These are phyloP conservation scores for Glomus cerebriforme DNA, from an alignment of 192 early-diverging fungal genomes.

Conservation along the genomic window DNA sequence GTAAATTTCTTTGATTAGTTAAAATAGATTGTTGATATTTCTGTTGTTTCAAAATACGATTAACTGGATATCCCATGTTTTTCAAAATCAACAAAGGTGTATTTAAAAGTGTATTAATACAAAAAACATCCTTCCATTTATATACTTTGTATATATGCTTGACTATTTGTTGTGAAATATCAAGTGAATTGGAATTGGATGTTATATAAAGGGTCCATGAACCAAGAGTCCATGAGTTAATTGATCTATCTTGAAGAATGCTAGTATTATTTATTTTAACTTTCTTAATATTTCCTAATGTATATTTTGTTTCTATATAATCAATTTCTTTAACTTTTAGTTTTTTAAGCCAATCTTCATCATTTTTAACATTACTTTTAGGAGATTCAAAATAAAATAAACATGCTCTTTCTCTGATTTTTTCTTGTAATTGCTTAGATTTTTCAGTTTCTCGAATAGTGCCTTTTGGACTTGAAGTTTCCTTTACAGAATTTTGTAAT, in stretches of 20 bases:
- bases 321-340: slow-evolving; percentile 69
- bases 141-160: not conserved
- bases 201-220: not conserved
- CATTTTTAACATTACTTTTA: slow-evolving; percentile 50
- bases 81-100: not conserved
- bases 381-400: slow-evolving; percentile 70
- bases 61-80: not conserved
- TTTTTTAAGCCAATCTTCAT: slow-evolving; percentile 57
- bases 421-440: slow-evolving; percentile 56
- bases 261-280: slow-evolving; percentile 22
- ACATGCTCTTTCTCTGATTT: slow-evolving; percentile 77
- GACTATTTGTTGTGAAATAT: not conserved
- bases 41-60: not conserved
- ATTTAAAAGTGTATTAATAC: not conserved
- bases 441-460: slow-evolving; percentile 43
- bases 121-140: slow-evolving; percentile 1
- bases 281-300: slow-evolving; percentile 39
- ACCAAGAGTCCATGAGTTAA: not conserved
- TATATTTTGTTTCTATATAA: slow-evolving; percentile 62
- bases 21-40: no score
- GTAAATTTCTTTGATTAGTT: not conserved
- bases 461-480: slow-evolving; percentile 54
- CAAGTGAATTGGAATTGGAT: not conserved
- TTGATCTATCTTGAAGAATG: slow-evolving; percentile 47
- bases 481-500: slow-evolving; percentile 66